Base-by-base conservation (phyloP, 768 basidiomycete genomes). In the Boletales sp. region DNA sequence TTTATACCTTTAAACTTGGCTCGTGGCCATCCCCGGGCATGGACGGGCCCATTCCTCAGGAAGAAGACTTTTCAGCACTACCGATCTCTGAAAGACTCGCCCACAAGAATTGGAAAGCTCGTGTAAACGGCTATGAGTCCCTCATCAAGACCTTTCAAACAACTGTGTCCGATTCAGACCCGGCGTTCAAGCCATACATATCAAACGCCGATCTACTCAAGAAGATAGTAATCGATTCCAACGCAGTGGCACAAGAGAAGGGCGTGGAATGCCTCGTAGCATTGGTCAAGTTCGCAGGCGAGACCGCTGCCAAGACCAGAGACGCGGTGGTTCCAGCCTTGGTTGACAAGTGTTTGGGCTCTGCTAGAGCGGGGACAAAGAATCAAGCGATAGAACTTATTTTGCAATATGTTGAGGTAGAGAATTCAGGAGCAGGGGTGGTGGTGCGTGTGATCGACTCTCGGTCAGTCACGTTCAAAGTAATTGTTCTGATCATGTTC, bases 81-180 rank as follows among this genome's bases (percentile, higher is more conserved):
- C 74, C 90, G 18, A 78, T 97, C 41, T 69, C 80, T 12, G 92
- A 95, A 57, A 70, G 94, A 40, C 84, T 95, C 48, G 73, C 81
- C 7, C 92, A 97, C 76, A 98, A 97, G 79, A 95, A 95, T 67
- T 99, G 97, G 97, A 98, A 98, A 72, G 97, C 97, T 50, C 86
- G 97, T 58, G 82, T 95, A 61, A 92, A 83, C 67, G 97, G 82
- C 54, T 99, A 98, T 69, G 89, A 91, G 64, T 71, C 86, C 18
- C 81, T 98, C 56, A 82, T 87, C 73, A 86, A 88, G 70, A 84
- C 81, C 50, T 97, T 97, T 68, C 83, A 85, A 63, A 86, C 82
- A 39, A 93, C 94, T 43, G 87, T 87, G 59, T 93, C 92, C 42
- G 95, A 98, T 66, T 82, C 83, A 57, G 95, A 97, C 76, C 91